A percentile compares a stretch with the other conserved stretches of the same genome.
phyloP scores from a whole-genome alignment of 2,329 filamentous ascomycete species.

The Colletotrichum sp. region DNA sequence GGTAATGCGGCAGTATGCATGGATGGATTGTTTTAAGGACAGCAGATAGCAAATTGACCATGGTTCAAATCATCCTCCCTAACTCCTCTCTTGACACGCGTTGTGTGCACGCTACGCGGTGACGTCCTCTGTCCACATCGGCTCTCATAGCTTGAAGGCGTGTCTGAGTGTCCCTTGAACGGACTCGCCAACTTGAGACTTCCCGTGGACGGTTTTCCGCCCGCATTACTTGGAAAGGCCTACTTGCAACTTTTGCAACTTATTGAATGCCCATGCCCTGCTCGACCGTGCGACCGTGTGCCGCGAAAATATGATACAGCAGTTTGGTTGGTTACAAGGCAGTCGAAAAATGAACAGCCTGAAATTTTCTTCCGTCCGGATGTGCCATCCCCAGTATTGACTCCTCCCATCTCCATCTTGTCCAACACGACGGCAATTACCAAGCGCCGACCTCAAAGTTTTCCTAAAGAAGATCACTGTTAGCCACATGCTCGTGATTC shows the following conservation, averaged over 20 bases:
- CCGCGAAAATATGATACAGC: slow-evolving; percentile 17
- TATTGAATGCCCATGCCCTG: background rate
- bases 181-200: background rate
- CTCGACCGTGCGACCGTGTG: background rate
- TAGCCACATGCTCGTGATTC: slow-evolving; percentile 25
- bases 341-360: background rate
- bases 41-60: background rate
- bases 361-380: background rate
- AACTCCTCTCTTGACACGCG: background rate
- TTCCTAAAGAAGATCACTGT: slow-evolving; percentile 61
- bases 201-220: background rate
- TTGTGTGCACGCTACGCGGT: background rate
- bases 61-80: background rate
- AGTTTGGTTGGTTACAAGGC: slow-evolving; percentile 16
- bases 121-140: background rate
- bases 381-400: background rate
- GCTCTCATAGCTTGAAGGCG: background rate
- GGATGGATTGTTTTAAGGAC: background rate
- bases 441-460: slow-evolving; percentile 93
- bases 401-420: background rate
- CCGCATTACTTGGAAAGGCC: background rate
- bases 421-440: slow-evolving; percentile 51
- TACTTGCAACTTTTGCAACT: background rate
- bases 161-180: background rate
- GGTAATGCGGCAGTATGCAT: background rate